phyloP scores from a whole-genome alignment of 441 rosid genomes.

The Arabidopsis lyrata region DNA sequence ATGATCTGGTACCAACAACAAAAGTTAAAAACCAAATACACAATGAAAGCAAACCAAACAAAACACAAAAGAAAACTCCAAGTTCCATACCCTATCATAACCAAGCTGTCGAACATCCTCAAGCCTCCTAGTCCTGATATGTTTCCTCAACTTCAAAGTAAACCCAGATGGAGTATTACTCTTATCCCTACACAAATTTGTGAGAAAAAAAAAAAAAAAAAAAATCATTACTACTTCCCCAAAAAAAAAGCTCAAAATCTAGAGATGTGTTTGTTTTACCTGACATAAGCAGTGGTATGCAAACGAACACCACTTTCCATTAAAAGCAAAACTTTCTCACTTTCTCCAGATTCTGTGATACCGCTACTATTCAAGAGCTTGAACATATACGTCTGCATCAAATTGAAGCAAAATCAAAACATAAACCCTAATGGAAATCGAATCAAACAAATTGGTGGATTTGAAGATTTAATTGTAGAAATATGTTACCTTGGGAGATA shows the following conservation, averaged over 20 bases:
- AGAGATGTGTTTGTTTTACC: conserved; percentile 47
- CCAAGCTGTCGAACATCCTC: conserved; percentile 99
- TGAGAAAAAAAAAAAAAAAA: no score
- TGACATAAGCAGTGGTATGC: conserved; percentile 86
- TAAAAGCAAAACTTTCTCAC: conserved; percentile 87
- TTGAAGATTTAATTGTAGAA: background rate
- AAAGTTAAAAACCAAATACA: conserved; percentile 4
- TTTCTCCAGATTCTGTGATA: conserved; percentile 93
- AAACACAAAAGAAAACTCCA: background rate
- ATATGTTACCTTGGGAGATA: conserved; percentile 79
- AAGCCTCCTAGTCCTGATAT: conserved; percentile 91
- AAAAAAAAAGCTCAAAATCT: background rate
- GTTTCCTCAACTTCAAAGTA: conserved; percentile 92
- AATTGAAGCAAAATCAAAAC: background rate
- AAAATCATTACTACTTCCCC: background rate
- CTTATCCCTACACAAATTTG: conserved; percentile 65
- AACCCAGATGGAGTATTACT: conserved; percentile 98
- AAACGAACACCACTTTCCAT: conserved; percentile 98
- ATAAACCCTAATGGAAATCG: conserved; percentile 11
- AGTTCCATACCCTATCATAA: conserved; percentile 80
- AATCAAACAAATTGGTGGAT: background rate
- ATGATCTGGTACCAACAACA: conserved; percentile 63
- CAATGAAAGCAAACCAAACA: background rate
- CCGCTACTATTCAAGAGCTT: conserved; percentile 98
- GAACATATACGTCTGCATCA: conserved; percentile 85